Conservation (phyloP, 2,329 filamentous ascomycete species). For the Dactylellina parvicollis region DNA sequence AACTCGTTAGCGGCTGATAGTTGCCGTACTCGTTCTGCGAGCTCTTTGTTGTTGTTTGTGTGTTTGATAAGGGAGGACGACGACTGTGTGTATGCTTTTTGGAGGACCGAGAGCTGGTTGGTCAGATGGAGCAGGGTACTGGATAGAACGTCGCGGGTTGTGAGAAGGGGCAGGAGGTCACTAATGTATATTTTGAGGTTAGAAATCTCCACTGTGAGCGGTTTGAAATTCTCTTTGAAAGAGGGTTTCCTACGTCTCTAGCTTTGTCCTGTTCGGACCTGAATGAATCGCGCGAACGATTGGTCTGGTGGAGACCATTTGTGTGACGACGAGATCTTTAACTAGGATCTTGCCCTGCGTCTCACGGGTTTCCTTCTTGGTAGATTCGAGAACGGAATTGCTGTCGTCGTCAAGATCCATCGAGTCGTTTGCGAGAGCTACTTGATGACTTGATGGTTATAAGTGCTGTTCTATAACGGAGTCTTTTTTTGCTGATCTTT, state of each 20-base stretch:
- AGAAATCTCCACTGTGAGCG: background rate
- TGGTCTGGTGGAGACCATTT: constrained; percentile 47
- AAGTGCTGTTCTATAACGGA: constrained; percentile 16
- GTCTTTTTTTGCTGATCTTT: background rate
- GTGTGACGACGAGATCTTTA: constrained; percentile 46
- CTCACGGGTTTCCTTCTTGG: constrained; percentile 28
- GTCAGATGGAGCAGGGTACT: constrained; percentile 44
- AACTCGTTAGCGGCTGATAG: constrained; percentile 36
- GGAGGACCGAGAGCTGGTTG: constrained; percentile 25
- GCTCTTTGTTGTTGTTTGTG: constrained; percentile 29
- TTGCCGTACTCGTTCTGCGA: constrained; percentile 34
- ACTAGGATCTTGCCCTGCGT: constrained; percentile 40
- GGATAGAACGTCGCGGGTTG: constrained; percentile 39
- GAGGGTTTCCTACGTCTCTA: constrained; percentile 31
- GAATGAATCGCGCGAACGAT: constrained; percentile 47
- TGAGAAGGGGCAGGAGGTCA: constrained; percentile 47
- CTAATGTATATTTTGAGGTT: constrained; percentile 17
- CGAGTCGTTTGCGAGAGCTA: constrained; percentile 36
- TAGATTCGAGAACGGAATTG: constrained; percentile 16
- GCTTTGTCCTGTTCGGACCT: constrained; percentile 46
- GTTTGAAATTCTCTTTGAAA: background rate
- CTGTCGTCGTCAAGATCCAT: constrained; percentile 50
- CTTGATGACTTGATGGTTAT: constrained; percentile 27
- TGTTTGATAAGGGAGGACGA: constrained; percentile 22
- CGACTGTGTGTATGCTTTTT: constrained; percentile 10